Conservation (phyloP, 805 yeast species). For the Saturnispora saitoi region DNA sequence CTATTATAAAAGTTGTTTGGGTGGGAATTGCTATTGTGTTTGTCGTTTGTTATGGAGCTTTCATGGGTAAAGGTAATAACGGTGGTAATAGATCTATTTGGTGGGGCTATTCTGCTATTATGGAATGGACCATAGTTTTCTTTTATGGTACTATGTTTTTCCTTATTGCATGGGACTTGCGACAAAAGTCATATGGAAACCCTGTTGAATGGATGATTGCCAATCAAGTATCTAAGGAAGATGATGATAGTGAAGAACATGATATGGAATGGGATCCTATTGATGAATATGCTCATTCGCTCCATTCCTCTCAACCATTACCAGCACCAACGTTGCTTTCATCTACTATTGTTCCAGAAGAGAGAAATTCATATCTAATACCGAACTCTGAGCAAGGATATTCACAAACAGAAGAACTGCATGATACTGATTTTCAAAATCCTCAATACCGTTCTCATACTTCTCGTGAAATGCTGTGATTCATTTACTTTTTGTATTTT, state of each 20-base stretch:
- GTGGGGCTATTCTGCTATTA: conserved; percentile 47
- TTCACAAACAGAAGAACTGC: background rate
- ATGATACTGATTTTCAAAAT: background rate
- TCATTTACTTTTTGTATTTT: background rate
- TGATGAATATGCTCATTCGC: background rate
- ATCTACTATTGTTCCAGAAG: background rate
- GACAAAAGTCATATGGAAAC: conserved; percentile 15
- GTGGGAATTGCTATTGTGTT: conserved; percentile 51
- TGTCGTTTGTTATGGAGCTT: conserved; percentile 59
- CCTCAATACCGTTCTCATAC: background rate
- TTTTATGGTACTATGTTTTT: conserved; percentile 68
- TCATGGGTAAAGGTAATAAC: conserved; percentile 15
- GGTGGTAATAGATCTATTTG: conserved; percentile 25
- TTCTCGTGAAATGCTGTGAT: conserved; percentile 4
- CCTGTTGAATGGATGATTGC: conserved; percentile 8
- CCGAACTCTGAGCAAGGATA: background rate
- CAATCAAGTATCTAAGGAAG: conserved; percentile 3
- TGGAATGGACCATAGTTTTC: conserved; percentile 86
- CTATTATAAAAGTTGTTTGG: conserved; percentile 55
- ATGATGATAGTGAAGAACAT: background rate
- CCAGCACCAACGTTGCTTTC: background rate
- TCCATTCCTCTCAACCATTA: background rate
- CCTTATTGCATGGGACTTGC: conserved; percentile 59
- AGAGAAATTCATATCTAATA: no score
- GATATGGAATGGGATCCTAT: conserved; percentile 7